Percentiles rank a stretch among this genome's conserved stretches.
phyloP scores from a whole-genome alignment of 192 early-diverging fungal species.

The Umbelopsis ramanniana region DNA sequence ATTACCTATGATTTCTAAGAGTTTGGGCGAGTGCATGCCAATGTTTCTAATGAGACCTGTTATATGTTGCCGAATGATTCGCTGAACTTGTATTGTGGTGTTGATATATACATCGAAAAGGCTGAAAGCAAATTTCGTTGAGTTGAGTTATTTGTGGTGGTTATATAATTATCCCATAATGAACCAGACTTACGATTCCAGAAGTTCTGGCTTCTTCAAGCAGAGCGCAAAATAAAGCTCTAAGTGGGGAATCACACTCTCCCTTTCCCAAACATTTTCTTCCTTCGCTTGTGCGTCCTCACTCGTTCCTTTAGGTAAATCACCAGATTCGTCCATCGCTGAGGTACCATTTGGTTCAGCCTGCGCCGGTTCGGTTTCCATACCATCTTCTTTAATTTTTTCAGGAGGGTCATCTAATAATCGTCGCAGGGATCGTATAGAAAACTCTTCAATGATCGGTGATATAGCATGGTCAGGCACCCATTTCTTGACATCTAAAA shows the following conservation, averaged over 20 bases:
- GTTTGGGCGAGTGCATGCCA: conserved; percentile 55
- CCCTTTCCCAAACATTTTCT: conserved; percentile 51
- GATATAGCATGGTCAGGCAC: conserved; percentile 55
- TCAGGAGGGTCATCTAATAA: conserved; percentile 21
- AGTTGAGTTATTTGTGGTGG: neutral
- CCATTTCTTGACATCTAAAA: conserved; percentile 64
- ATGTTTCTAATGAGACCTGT: conserved; percentile 69
- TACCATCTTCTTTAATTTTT: conserved; percentile 25
- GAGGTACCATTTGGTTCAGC: neutral
- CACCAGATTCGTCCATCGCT: conserved; percentile 23
- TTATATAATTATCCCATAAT: neutral
- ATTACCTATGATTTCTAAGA: conserved; percentile 59
- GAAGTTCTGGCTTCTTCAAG: conserved; percentile 70
- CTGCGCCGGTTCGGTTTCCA: conserved; percentile 5
- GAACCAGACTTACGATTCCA: conserved; percentile 58
- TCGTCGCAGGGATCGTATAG: conserved; percentile 36
- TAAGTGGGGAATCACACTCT: conserved; percentile 66
- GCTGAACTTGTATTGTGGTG: conserved; percentile 45
- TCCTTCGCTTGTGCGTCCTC: neutral
- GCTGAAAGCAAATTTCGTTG: conserved; percentile 35
- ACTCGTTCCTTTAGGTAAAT: neutral
- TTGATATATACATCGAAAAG: conserved; percentile 55
- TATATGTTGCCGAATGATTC: conserved; percentile 61
- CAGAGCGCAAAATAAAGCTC: conserved; percentile 82
- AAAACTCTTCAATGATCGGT: conserved; percentile 51